phyloP scores from a whole-genome alignment of 192 early-diverging fungal genomes.

The Physocladia obscura region DNA sequence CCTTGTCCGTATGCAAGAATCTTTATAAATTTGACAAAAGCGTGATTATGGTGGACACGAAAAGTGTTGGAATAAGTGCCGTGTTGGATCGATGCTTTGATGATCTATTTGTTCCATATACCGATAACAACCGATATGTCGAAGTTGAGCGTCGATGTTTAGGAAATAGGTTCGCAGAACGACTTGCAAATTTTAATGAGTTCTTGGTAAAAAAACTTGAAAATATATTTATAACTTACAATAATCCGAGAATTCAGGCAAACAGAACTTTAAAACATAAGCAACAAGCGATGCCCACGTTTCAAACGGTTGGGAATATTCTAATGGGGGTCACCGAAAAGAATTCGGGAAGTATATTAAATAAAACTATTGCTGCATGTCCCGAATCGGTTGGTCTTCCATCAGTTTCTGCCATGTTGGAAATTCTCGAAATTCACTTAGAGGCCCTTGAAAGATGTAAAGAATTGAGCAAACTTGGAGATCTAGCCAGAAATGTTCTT shows the following conservation, averaged over 20 bases:
- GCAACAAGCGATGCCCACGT: background rate
- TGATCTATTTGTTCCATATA: constrained; percentile 93
- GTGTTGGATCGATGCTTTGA: constrained; percentile 87
- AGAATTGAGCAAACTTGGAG: constrained; percentile 55
- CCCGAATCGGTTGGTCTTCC: constrained; percentile 41
- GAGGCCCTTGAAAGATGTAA: constrained; percentile 69
- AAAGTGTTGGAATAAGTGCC: constrained; percentile 56
- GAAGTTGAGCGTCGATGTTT: constrained; percentile 73
- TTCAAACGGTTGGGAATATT: constrained; percentile 25
- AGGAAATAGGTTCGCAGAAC: constrained; percentile 57
- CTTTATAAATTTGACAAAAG: constrained; percentile 78
- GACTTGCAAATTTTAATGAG: constrained; percentile 25
- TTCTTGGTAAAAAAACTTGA: constrained; percentile 32
- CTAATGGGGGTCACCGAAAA: background rate
- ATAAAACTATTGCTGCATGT: too few species aligned
- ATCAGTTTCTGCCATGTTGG: constrained; percentile 31
- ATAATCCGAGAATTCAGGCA: too few species aligned
- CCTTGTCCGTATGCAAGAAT: constrained; percentile 69
- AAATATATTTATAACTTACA: too few species aligned
- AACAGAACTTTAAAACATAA: constrained; percentile 15
- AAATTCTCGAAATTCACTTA: constrained; percentile 36
- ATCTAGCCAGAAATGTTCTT: constrained; percentile 64
- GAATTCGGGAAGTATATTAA: background rate
- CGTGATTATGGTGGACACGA: constrained; percentile 45
- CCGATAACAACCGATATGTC: constrained; percentile 84